Base-by-base conservation (phyloP, 1,139 yeast species). In the Geotrichum europaeum region DNA sequence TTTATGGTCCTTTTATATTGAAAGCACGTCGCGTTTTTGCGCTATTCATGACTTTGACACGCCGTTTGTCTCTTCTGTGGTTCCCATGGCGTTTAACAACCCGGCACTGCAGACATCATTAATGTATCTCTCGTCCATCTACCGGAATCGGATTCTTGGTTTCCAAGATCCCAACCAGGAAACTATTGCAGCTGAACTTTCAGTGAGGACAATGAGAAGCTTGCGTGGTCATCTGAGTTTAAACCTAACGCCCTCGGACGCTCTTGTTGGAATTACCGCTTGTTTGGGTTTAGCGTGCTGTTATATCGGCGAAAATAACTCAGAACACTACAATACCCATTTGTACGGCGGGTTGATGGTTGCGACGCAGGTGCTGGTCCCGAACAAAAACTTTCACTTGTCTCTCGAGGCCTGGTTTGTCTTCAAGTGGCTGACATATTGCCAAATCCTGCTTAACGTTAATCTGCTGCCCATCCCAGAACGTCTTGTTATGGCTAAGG, bases 11-110 rank as follows among this genome's bases (percentile, higher is more conserved):
- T 62, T 55, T 30, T 62, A 62, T 28, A 43, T 62, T 15, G 55
- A 60, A 40, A 60, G 55, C 25, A 62, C 64, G 18, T 52, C 60
- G 24, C 53, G 64, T 24, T 61, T 62, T 53, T 62, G 64, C 36
- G 63, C 64, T 7, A 62, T 62, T 22, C 64, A 62, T 43, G 62
- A 60, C 28, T 61, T 58, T 34, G 63, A 61, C 20, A 62, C 64
- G 12, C 64, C 64, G 20, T 62, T 62, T 49, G 28, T 55, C 24
- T 55, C 62, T 13, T 55, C 61, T 5, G 43, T 62, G 12, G 62
- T 62, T 3, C 64, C 64, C 22, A 60, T 62, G 59, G 64, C 64
- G 13, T 51, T 56, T n/a, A 47, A 50, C 18, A 60, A 54, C 34
- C 56, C 59, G n/a, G 62, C 57, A 10, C 51, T 62, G 24, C 64